A percentile compares a stretch with the other conserved stretches of the same genome.
Evolutionary conservation across 1,284 basidiomycete genomes (phyloP).

Genomic region (Lignosus rhinocerotis): DNA sequence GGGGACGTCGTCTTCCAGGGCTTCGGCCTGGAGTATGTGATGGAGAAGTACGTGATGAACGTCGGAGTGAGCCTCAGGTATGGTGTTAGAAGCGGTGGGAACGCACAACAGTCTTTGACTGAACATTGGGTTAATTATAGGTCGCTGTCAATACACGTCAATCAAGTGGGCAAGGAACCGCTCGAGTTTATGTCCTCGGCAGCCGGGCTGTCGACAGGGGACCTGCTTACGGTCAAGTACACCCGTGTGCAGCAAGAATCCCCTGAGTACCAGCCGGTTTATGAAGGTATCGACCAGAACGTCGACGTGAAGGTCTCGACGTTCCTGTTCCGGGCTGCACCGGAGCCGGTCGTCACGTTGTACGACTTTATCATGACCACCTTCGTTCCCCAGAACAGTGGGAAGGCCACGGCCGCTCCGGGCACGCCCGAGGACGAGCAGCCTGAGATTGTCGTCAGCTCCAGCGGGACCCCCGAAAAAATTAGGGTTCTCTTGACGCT

Average conservation of each 20-base stretch:
- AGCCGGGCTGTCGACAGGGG: conserved; percentile 49
- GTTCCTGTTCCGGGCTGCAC: conserved; percentile 87
- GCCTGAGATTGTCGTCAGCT: conserved; percentile 12
- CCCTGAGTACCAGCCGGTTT: conserved; percentile 82
- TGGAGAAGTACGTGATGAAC: conserved; percentile 86
- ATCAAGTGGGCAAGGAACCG: conserved; percentile 58
- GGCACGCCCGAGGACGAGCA: conserved; percentile 12
- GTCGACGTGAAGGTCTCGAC: conserved; percentile 92
- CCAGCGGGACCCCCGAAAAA: conserved; percentile 47
- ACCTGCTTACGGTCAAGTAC: conserved; percentile 88
- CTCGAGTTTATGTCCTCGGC: conserved; percentile 81
- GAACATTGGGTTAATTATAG: conserved; percentile 35
- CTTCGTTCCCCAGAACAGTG: conserved; percentile 66
- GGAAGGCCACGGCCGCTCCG: conserved; percentile 15
- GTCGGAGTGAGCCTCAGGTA: conserved; percentile 85
- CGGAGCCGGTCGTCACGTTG: conserved; percentile 88
- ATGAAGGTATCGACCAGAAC: conserved; percentile 88
- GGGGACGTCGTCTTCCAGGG: conserved; percentile 83
- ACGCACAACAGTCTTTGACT: not conserved
- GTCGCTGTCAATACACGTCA: conserved; percentile 69
- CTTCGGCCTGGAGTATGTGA: conserved; percentile 75
- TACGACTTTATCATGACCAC: conserved; percentile 99
- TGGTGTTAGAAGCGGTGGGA: conserved; percentile 25
- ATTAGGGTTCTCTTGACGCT: conserved; percentile 86
- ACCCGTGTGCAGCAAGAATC: conserved; percentile 81